phyloP scores from a whole-genome alignment of 1,139 yeast species.

The Candida sanyaensis region DNA sequence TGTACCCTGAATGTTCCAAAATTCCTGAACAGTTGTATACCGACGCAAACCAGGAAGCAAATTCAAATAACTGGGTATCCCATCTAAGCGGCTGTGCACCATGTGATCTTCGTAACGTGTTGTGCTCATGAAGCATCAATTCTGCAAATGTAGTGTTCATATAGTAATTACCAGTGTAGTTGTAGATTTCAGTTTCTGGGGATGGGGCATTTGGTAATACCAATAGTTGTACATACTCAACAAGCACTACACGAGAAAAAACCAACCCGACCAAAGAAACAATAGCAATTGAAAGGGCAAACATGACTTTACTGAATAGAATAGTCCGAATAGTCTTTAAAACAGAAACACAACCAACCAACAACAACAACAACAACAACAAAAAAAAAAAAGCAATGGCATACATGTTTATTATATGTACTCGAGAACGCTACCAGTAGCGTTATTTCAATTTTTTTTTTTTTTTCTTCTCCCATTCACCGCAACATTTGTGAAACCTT shows the following conservation, averaged over 20 bases:
- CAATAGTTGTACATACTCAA: conserved; percentile 2
- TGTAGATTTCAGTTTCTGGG: conserved; percentile 5
- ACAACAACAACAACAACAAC: too few species aligned
- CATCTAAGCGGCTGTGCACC: conserved; percentile 30
- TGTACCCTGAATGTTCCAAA: conserved; percentile 35
- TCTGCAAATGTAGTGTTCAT: conserved; percentile 25
- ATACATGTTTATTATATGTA: too few species aligned
- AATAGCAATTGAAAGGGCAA: neutral
- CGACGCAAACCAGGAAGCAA: conserved; percentile 31
- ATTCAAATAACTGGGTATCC: conserved; percentile 31
- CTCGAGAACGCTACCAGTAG: neutral
- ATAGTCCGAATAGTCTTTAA: too few species aligned
- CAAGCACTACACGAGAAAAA: neutral
- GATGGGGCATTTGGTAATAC: neutral
- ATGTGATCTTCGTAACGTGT: conserved; percentile 30
- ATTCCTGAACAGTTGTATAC: conserved; percentile 36
- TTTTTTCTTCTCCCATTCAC: too few species aligned
- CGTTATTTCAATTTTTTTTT: neutral
- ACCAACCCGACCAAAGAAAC: neutral
- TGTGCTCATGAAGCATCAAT: conserved; percentile 29
- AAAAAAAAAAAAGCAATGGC: too few species aligned
- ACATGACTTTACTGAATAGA: neutral
- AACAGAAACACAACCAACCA: too few species aligned
- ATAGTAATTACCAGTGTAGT: conserved; percentile 15
- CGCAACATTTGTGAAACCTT: neutral